A percentile compares a stretch with the other conserved stretches of the same genome.
Evolutionary conservation across 345 rosid species (phyloP).

Genomic region (Euphorbia peplus): DNA sequence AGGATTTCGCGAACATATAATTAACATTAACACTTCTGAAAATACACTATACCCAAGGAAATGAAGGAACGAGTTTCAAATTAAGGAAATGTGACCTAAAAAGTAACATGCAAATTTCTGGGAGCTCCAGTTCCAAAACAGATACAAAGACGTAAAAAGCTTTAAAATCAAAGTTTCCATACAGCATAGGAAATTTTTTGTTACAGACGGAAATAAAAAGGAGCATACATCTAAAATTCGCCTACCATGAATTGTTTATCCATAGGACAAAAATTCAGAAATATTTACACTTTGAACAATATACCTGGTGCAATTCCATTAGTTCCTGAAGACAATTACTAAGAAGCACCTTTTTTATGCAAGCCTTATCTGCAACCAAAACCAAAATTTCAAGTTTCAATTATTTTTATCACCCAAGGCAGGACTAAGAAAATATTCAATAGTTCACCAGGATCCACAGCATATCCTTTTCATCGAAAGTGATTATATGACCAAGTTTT

Average conservation of each 20-base stretch:
- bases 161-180: no score
- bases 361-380: conserved; percentile 71
- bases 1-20: no score
- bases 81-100: no score
- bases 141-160: no score
- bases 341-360: conserved; percentile 93
- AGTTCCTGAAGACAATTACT: conserved; percentile 99
- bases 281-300: background rate
- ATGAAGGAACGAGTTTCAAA: no score
- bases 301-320: conserved; percentile 99
- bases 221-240: background rate
- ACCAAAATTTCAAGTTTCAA: conserved; percentile 7
- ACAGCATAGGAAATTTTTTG: no score
- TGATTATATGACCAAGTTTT: background rate
- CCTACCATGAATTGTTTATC: background rate
- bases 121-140: no score
- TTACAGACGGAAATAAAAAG: background rate
- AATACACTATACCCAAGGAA: no score
- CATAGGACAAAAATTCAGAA: background rate
- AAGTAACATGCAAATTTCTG: no score
- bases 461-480: background rate
- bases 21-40: no score
- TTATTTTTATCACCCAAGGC: conserved; percentile 3
- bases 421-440: background rate
- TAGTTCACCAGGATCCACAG: background rate